Evolutionary conservation across 345 rosid genomes (phyloP).

Genomic region (Ceriops decandra): DNA sequence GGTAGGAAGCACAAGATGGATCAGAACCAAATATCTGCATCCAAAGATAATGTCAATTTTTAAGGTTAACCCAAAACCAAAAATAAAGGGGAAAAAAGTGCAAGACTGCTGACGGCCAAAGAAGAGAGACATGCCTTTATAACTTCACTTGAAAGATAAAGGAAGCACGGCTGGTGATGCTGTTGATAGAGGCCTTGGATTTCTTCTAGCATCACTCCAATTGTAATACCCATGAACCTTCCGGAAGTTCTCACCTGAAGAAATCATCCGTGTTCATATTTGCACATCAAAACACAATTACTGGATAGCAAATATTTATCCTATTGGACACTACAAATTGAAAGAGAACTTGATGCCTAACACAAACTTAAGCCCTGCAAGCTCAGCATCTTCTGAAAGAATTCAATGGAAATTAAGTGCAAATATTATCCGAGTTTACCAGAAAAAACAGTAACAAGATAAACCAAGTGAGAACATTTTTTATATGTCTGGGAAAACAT

Average conservation of each 20-base stretch:
- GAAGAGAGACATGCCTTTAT: slow-evolving; percentile 59
- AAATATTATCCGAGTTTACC: neutral
- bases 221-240: slow-evolving; percentile 86
- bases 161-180: slow-evolving; percentile 98
- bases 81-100: neutral
- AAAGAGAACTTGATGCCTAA: neutral
- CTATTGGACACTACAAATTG: neutral
- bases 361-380: neutral
- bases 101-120: slow-evolving; percentile 1
- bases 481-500: neutral
- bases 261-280: slow-evolving; percentile 13
- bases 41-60: slow-evolving; percentile 17
- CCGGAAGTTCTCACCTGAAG: slow-evolving; percentile 88
- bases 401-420: neutral
- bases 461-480: neutral
- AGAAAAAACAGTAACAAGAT: neutral
- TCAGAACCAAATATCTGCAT: slow-evolving; percentile 96
- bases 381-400: neutral
- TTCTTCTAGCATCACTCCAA: slow-evolving; percentile 93
- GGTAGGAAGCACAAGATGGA: slow-evolving; percentile 78
- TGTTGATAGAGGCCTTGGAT: slow-evolving; percentile 85
- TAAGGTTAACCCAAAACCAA: neutral
- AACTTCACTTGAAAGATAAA: slow-evolving; percentile 97
- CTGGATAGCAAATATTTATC: neutral
- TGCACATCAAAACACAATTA: slow-evolving; percentile 8